A percentile compares a stretch with the other conserved stretches of the same genome.
These are phyloP conservation scores for Aspergillus intermedius DNA, from an alignment of 2,329 filamentous ascomycete genomes.

Conservation along the genomic window DNA sequence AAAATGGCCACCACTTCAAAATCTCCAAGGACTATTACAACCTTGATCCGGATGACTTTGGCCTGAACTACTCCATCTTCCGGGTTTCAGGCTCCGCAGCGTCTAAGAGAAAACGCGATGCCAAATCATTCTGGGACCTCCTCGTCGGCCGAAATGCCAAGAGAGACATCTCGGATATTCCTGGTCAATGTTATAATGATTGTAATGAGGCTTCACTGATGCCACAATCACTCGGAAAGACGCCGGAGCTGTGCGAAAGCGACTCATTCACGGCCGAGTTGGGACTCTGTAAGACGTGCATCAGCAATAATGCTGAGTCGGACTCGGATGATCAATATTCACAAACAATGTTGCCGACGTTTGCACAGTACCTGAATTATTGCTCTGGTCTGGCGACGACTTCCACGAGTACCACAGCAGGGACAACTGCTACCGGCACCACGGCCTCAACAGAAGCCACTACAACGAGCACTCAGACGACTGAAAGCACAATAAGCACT, in stretches of 20 bases:
- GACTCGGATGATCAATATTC: neutral
- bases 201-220: slow-evolving; percentile 50
- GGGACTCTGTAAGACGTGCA: neutral
- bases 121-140: neutral
- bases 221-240: slow-evolving; percentile 46
- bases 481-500: too few relatives aligned
- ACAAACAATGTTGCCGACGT: slow-evolving; percentile 2
- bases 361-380: slow-evolving; percentile 7
- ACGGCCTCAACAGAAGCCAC: too few relatives aligned
- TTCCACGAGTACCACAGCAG: neutral
- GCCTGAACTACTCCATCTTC: too few relatives aligned
- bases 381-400: neutral
- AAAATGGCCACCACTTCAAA: slow-evolving; percentile 5
- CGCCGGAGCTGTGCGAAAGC: slow-evolving; percentile 7
- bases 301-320: neutral
- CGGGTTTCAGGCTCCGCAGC: too few relatives aligned
- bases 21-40: too few relatives aligned
- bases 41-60: too few relatives aligned
- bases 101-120: too few relatives aligned
- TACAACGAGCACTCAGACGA: too few relatives aligned
- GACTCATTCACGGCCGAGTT: slow-evolving; percentile 10
- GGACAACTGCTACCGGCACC: too few relatives aligned
- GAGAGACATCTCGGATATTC: slow-evolving; percentile 10
- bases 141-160: slow-evolving; percentile 26
- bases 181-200: slow-evolving; percentile 40